Conservation (phyloP, 768 basidiomycete species). For the Boletus barrowsii region DNA sequence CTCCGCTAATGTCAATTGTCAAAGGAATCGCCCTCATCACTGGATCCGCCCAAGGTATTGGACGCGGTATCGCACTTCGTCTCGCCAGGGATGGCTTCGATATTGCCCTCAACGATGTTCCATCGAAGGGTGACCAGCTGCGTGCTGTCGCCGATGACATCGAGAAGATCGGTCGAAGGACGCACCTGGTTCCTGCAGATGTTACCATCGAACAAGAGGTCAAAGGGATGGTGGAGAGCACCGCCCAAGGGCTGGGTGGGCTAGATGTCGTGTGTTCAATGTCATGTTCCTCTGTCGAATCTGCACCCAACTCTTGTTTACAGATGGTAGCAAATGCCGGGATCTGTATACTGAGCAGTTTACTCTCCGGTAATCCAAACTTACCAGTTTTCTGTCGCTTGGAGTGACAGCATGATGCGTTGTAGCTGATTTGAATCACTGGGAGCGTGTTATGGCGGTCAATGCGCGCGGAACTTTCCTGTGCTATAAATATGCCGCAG, state of each 20-base stretch:
- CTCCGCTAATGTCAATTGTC: slow-evolving; percentile 15
- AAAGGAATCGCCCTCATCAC: slow-evolving; percentile 37
- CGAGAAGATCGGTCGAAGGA: slow-evolving; percentile 24
- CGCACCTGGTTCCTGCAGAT: slow-evolving; percentile 34
- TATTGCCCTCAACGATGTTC: slow-evolving; percentile 31
- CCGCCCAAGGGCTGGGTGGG: slow-evolving; percentile 35
- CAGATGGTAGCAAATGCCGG: slow-evolving; percentile 32
- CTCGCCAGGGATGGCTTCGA: slow-evolving; percentile 35
- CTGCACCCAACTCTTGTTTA: not conserved
- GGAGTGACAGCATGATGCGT: not conserved
- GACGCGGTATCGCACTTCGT: slow-evolving; percentile 31
- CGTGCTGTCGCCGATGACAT: slow-evolving; percentile 30
- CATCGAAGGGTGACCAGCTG: slow-evolving; percentile 27
- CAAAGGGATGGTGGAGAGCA: slow-evolving; percentile 34
- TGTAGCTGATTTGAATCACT: slow-evolving; percentile 35
- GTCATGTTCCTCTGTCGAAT: not conserved
- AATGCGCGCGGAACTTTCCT: slow-evolving; percentile 59
- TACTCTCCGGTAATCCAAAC: slow-evolving; percentile 6
- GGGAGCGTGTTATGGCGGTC: slow-evolving; percentile 43
- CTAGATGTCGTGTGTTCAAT: slow-evolving; percentile 43
- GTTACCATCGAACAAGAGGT: slow-evolving; percentile 43
- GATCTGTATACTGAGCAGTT: not conserved
- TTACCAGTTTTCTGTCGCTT: not conserved
- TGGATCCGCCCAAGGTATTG: slow-evolving; percentile 31
- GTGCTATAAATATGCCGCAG: slow-evolving; percentile 63